Percentiles rank a stretch among this genome's conserved stretches.
These are phyloP conservation scores for Wakefieldia striispora DNA, from an alignment of 768 basidiomycete genomes.

Conservation along the genomic window DNA sequence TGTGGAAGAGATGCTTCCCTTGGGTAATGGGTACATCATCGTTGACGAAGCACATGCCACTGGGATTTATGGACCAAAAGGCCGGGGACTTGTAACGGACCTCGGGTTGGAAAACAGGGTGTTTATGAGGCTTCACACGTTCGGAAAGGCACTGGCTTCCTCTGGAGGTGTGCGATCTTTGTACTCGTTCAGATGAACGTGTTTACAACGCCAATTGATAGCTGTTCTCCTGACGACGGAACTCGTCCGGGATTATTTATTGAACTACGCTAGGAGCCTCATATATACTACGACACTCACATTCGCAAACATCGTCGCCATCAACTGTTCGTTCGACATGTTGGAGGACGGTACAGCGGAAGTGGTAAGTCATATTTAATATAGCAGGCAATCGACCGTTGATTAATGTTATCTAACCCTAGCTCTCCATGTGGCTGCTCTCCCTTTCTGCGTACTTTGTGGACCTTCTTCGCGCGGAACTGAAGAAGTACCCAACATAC, in stretches of 20 bases:
- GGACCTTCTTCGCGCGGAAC: slow-evolving; percentile 29
- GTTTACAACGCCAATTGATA: slow-evolving; percentile 18
- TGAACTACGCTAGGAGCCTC: slow-evolving; percentile 89
- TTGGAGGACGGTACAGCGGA: slow-evolving; percentile 66
- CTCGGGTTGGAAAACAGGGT: slow-evolving; percentile 72
- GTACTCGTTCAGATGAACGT: background rate
- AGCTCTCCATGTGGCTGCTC: slow-evolving; percentile 28
- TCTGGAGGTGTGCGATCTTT: slow-evolving; percentile 67
- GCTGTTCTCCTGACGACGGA: slow-evolving; percentile 76
- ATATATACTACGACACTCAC: slow-evolving; percentile 90
- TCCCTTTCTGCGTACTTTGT: slow-evolving; percentile 32
- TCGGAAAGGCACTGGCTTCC: slow-evolving; percentile 87
- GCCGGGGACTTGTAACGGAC: slow-evolving; percentile 69
- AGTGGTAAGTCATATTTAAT: slow-evolving; percentile 32
- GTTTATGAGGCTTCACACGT: slow-evolving; percentile 80
- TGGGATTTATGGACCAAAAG: slow-evolving; percentile 79
- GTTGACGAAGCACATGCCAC: slow-evolving; percentile 96
- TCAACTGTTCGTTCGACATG: slow-evolving; percentile 77
- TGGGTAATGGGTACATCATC: slow-evolving; percentile 66
- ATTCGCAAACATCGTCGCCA: slow-evolving; percentile 71
- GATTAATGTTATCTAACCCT: slow-evolving; percentile 29
- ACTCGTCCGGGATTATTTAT: slow-evolving; percentile 75
- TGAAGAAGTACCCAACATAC: slow-evolving; percentile 27
- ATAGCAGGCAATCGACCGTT: background rate
- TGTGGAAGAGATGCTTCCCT: slow-evolving; percentile 60